Percentiles rank a stretch among this genome's conserved stretches.
Conservation (phyloP, 2,329 filamentous ascomycete species). For the Chrysoporthe cubensis region DNA sequence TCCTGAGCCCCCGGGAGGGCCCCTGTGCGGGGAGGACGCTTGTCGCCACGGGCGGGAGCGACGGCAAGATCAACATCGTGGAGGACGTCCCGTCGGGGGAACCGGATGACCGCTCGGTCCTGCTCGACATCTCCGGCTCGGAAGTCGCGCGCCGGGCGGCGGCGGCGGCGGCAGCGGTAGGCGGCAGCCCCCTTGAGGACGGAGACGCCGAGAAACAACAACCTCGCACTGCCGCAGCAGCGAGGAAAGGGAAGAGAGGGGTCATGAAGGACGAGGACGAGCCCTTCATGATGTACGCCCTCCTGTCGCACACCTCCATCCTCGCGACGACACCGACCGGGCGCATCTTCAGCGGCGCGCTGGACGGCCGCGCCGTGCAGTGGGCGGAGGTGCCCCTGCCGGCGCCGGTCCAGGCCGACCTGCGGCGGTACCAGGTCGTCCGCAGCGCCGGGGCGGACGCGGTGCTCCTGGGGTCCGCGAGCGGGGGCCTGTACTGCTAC, state of each 20-base stretch:
- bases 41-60: slow-evolving; percentile 80
- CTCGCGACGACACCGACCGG: slow-evolving; percentile 65
- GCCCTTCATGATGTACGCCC: slow-evolving; percentile 57
- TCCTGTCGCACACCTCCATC: slow-evolving; percentile 55
- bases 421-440: slow-evolving; percentile 54
- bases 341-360: slow-evolving; percentile 54
- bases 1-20: slow-evolving; percentile 37
- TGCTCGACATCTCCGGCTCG: slow-evolving; percentile 1
- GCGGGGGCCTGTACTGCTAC: slow-evolving; percentile 53
- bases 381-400: slow-evolving; percentile 51
- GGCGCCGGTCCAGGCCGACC: slow-evolving; percentile 40
- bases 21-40: slow-evolving; percentile 30
- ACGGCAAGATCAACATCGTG: slow-evolving; percentile 68
- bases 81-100: slow-evolving; percentile 27
- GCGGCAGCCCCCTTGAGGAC: too few relatives aligned
- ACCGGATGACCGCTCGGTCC: not conserved
- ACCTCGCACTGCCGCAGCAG: not conserved
- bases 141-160: not conserved
- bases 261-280: slow-evolving; percentile 15
- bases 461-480: slow-evolving; percentile 54
- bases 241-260: not conserved
- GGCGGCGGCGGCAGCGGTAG: not conserved
- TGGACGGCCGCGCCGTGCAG: slow-evolving; percentile 34
- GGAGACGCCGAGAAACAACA: not conserved
- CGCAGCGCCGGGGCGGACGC: slow-evolving; percentile 43